Base-by-base conservation (phyloP, 108 stramenopile genomes). In the Fragilaria radians region DNA sequence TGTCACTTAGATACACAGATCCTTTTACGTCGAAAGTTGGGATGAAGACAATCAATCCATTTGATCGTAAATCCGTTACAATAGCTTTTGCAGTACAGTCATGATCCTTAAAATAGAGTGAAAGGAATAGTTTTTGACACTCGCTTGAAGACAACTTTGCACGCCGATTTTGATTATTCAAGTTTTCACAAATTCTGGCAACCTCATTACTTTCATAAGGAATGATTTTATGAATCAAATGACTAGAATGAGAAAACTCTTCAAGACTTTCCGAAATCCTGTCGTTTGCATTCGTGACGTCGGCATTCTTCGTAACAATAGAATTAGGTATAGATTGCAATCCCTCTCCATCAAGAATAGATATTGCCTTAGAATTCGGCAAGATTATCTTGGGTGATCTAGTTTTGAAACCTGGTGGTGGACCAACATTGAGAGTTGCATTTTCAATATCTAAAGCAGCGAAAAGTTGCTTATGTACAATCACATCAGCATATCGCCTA, bases 121-220 rank as follows among this genome's bases (percentile, higher is more conserved):
- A 80, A 1, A 85, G 72, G 48, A 85, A 85, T 4, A 80, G 57
- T 19, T 58, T 48, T 32, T 78, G 79, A 52, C 79, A 85, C 52
- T 80, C 79, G 23, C 76, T 65, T 18, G 80, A 81, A 5, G 79
- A 78, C 4, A 78, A 75, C 65, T 85, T 85, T 29, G 83, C 72
- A 52, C 67, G 62, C 30, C 83, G 23, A 33, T 78, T 80, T 47
- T 77, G 70, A 4, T 34, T 55, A 68, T 85, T 85, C 24, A 85
- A 28, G 11, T 46, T 62, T n/a, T 81, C 71, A 29, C 71, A 77
- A 11, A 77, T 79, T 28, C 56, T 67, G n/a, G 56, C 19, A 1
- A 80, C 69, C 28, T 74, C 52, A 17, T 18, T 29, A 5, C 45
- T 54, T 17, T 28, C 57, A 55, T 70, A 67, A 18, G 57, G 49